A percentile compares a stretch with the other conserved stretches of the same genome.
phyloP scores from a whole-genome alignment of 805 yeast genomes.

The Blastobotrys chiropterorum region DNA sequence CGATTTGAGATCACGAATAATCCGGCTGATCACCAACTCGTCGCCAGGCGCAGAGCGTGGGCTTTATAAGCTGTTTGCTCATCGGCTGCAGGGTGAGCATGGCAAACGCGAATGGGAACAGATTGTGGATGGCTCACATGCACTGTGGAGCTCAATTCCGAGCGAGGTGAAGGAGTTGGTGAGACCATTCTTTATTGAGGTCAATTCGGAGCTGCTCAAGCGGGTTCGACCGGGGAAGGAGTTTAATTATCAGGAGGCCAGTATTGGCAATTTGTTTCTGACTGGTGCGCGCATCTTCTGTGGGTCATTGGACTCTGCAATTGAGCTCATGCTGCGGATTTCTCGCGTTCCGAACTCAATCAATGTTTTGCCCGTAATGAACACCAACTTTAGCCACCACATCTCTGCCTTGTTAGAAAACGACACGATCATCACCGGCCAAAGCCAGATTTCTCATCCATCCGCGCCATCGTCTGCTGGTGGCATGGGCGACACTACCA shows the following conservation, averaged over 20 bases:
- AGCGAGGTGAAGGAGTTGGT: constrained; percentile 61
- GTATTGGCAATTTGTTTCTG: constrained; percentile 76
- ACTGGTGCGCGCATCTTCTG: constrained; percentile 77
- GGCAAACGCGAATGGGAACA: constrained; percentile 60
- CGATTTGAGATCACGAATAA: constrained; percentile 76
- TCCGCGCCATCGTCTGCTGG: constrained; percentile 23
- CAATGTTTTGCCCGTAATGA: constrained; percentile 71
- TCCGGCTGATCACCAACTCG: constrained; percentile 49
- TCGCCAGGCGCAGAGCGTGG: constrained; percentile 28
- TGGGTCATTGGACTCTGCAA: constrained; percentile 79
- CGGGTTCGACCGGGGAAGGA: constrained; percentile 52
- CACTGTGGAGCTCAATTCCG: constrained; percentile 56
- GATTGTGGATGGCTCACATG: constrained; percentile 74
- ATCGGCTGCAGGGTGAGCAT: constrained; percentile 45
- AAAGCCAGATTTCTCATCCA: constrained; percentile 91
- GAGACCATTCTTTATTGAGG: constrained; percentile 70
- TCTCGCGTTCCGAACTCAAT: constrained; percentile 48
- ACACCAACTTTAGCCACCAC: constrained; percentile 79
- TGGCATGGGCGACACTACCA: constrained; percentile 32
- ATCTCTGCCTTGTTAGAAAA: constrained; percentile 68
- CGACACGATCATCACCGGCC: constrained; percentile 79
- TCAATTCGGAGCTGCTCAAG: constrained; percentile 70
- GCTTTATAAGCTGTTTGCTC: constrained; percentile 35
- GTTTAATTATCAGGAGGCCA: constrained; percentile 71
- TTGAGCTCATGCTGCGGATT: constrained; percentile 65